Evolutionary conservation across 129 eudicot genomes (phyloP), one percentile per base, ranked within the genome.

Genomic region (Flaveria robusta): DNA sequence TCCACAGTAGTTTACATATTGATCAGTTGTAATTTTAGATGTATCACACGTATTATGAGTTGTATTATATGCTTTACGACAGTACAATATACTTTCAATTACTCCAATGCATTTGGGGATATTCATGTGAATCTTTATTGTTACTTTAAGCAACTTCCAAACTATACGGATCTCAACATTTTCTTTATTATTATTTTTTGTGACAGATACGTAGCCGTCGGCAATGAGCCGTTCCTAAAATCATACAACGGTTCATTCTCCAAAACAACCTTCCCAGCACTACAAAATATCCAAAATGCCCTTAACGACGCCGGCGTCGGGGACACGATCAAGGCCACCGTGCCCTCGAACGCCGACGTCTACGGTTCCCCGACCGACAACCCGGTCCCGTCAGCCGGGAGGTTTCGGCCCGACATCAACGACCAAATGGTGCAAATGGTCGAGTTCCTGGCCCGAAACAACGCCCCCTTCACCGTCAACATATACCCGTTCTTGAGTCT

Each of bases 401-500:
- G 76, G 29, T 93, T 93, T 72, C 84, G 97, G 66, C 13, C 86
- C 11, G 98, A 93, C 37, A 88, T 93, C 70, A 52, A 46, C 2
- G 84, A 47, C 7, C 87, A 82, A 56, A 88, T 93, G 98, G 87
- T 85, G 45, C 86, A 88, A 64, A 82, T 91, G n/a, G 91, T 93
- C 20, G 81, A 85, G 16, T 93, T 90, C 81, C 70, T 91, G 4
- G 85, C 80, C 71, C 79, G 83, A 62, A 93, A 88, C 83, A 83
- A 87, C 12, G 97, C 97, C 0, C 98, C 98, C 18, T 91, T 93
- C 68, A 90, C 91, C 0, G 87, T 93, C 22, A 93, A 93, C 75
- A 93, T 91, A 34, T 91, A 93, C 76, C 97, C 97, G 16, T 93
- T 93, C 75, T 65, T 93, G 10, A 93, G 96, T 64, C 95, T 93